Evolutionary conservation across 2,329 filamentous ascomycete species (phyloP).

Genomic region (Ophiostoma ips): DNA sequence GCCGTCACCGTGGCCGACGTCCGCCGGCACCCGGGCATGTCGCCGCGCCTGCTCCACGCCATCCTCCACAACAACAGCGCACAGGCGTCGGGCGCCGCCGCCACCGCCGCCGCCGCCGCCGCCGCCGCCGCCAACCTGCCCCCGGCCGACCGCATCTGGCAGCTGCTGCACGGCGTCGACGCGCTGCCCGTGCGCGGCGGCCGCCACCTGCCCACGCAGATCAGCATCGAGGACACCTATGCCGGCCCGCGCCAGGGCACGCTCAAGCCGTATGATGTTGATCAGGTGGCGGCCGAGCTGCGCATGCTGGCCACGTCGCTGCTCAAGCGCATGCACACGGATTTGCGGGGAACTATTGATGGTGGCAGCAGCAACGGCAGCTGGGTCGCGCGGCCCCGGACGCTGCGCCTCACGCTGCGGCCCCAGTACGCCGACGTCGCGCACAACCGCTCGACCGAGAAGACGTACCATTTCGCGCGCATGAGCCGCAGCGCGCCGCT

Average conservation of each 20-base stretch:
- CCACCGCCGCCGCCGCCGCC: not conserved
- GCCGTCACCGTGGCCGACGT: slow-evolving; percentile 52
- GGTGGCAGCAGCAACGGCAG: slow-evolving; percentile 39
- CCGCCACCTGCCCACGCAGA: slow-evolving; percentile 64
- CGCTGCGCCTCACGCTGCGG: slow-evolving; percentile 66
- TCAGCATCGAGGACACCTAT: slow-evolving; percentile 92
- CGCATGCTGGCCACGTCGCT: slow-evolving; percentile 54
- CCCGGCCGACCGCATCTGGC: slow-evolving; percentile 55
- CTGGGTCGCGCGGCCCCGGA: slow-evolving; percentile 55
- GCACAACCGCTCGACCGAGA: not conserved
- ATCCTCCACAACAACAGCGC: slow-evolving; percentile 52
- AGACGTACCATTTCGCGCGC: slow-evolving; percentile 45
- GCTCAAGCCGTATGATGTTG: slow-evolving; percentile 39
- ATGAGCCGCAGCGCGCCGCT: slow-evolving; percentile 58
- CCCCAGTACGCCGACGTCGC: slow-evolving; percentile 23
- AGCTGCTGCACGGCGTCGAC: slow-evolving; percentile 69
- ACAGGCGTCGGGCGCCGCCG: slow-evolving; percentile 20
- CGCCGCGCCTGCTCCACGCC: slow-evolving; percentile 48
- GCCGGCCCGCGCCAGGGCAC: slow-evolving; percentile 50
- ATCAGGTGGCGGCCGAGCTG: slow-evolving; percentile 54
- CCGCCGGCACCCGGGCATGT: slow-evolving; percentile 47
- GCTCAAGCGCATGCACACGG: slow-evolving; percentile 62
- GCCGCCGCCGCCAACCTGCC: slow-evolving; percentile 25
- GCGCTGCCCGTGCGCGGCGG: slow-evolving; percentile 57
- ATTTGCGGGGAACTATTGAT: slow-evolving; percentile 40